Conservation (phyloP, 2,329 filamentous ascomycete species). For the Aspergillus persii region DNA sequence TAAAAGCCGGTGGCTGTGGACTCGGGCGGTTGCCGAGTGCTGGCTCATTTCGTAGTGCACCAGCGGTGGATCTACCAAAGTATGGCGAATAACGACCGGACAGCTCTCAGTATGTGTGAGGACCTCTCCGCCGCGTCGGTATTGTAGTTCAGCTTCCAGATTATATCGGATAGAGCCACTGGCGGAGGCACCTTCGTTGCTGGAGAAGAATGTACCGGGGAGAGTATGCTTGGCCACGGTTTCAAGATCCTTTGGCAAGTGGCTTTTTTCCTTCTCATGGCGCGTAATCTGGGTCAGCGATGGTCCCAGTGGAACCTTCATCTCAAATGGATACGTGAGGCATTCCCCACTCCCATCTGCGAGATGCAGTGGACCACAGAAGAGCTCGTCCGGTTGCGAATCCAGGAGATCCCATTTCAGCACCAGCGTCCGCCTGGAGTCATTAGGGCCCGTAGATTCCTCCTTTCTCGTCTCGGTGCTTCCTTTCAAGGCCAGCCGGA, state of each 20-base stretch:
- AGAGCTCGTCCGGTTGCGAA: background rate
- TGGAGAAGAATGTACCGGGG: background rate
- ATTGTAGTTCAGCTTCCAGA: background rate
- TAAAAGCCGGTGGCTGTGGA: background rate
- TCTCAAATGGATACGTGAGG: background rate
- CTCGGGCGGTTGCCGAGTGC: background rate
- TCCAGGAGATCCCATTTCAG: background rate
- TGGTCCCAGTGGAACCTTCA: background rate
- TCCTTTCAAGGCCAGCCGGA: background rate
- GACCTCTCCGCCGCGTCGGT: background rate
- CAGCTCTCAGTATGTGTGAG: background rate
- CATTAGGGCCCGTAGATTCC: background rate
- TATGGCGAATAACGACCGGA: background rate
- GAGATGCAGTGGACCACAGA: background rate
- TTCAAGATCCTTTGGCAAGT: background rate
- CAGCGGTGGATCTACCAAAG: background rate
- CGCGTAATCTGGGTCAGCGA: background rate
- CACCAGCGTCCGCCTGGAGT: background rate
- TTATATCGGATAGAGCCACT: background rate
- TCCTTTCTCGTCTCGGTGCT: background rate
- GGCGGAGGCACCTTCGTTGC: background rate
- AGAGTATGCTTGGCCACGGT: background rate
- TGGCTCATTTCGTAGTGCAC: background rate
- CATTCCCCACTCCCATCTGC: background rate
- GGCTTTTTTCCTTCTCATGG: background rate